phyloP scores from a whole-genome alignment of 345 rosid genomes.

The Hibiscus tridactylites region DNA sequence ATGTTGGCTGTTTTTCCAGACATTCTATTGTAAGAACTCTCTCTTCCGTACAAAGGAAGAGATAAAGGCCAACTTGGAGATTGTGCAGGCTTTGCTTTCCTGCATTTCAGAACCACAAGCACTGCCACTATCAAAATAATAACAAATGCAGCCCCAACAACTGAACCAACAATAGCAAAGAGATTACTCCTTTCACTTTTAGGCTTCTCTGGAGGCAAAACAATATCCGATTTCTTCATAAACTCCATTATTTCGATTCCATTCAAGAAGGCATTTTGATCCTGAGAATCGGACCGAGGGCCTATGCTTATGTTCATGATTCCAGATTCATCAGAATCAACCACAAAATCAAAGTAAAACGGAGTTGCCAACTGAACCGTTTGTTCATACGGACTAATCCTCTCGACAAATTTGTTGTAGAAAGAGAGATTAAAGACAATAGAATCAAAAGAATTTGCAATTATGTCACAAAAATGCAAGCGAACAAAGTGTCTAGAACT shows the following conservation, averaged over 20 bases:
- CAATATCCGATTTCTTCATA: neutral
- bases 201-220: neutral
- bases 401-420: constrained; percentile 1
- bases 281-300: neutral
- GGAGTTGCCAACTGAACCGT: neutral
- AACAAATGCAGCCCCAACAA: neutral
- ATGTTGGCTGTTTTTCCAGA: neutral
- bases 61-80: neutral
- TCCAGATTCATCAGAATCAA: neutral
- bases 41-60: neutral
- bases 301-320: neutral
- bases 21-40: neutral
- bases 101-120: neutral
- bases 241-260: neutral
- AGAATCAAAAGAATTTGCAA: neutral
- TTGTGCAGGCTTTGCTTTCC: neutral
- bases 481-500: neutral
- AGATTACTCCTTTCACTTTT: neutral
- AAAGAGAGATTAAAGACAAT: constrained; percentile 28
- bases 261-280: neutral
- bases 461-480: constrained; percentile 31
- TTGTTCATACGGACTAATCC: constrained; percentile 12
- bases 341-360: constrained; percentile 2
- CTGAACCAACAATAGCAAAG: neutral
- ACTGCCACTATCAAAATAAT: neutral